Base-by-base conservation (phyloP, 352 stramenopile genomes). In the Phytophthora cryptogea region DNA sequence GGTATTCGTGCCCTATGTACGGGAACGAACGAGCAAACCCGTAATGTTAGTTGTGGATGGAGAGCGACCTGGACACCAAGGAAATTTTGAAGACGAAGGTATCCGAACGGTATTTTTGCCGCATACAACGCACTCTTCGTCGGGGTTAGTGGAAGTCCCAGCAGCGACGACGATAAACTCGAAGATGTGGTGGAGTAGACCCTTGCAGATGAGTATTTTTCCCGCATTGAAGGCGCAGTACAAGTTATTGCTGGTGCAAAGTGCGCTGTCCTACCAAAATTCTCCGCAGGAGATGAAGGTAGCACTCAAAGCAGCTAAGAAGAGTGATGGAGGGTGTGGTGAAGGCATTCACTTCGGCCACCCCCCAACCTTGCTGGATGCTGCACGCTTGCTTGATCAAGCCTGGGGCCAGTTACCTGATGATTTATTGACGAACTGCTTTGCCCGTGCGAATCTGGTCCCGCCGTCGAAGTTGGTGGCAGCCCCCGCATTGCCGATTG, bases 1-100 rank as follows among this genome's bases (percentile, higher is more conserved):
- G 3, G 55, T 74, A 3, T 74, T 74, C 13, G 17, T 56, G 4
- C 51, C 54, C 5, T 74, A 68, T 44, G 42, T 74, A 8, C 61
- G 61, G 1, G 40, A 63, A 33, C 44, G 33, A 8, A 61, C 60
- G 9, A 60, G 46, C 28, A 74, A 63, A 44, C 48, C 27, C 8
- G 66, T 62, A 20, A 5, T 74, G n/a, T 28, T 74, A n/a, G 35
- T 74, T 4, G 60, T 70, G 11, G 66, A 74, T 50, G 52, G 55
- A 26, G 44, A 58, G 20, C 42, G 52, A 7, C 61, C 66, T 7
- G 66, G 66, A 44, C 54, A 74, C 8, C 66, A 74, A 56, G 61
- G 61, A 27, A 44, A 63, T 52, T 74, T 74, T 45, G 66, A 71
- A 40, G 60, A 65, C 2, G 56, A 64, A 20, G 52, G 36, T 2